Evolutionary conservation across 108 stramenopile species (phyloP).

Genomic region (Mayamaea pseudoterrestris): DNA sequence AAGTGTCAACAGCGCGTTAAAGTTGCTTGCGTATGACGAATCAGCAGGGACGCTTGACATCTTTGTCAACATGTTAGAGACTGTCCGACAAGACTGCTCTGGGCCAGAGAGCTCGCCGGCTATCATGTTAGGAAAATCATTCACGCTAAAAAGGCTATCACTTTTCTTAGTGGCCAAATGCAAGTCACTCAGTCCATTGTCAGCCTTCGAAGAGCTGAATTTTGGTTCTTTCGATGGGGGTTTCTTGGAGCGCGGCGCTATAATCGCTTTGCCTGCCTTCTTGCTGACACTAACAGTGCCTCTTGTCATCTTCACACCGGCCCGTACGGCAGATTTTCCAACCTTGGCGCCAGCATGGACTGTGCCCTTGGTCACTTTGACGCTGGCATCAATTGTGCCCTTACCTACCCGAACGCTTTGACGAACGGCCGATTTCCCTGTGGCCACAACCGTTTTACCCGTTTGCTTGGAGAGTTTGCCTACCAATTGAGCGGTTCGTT

Average conservation of each 20-base stretch:
- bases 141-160: conserved; percentile 5
- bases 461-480: background rate
- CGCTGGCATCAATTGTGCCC: too few relatives aligned
- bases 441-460: background rate
- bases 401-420: conserved; percentile 37
- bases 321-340: background rate
- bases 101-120: conserved; percentile 58
- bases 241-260: conserved; percentile 8
- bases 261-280: conserved; percentile 29
- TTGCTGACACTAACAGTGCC: conserved; percentile 42
- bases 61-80: conserved; percentile 44
- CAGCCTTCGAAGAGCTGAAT: conserved; percentile 4
- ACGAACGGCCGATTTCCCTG: conserved; percentile 2
- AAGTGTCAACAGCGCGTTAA: conserved; percentile 25
- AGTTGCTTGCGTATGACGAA: conserved; percentile 10
- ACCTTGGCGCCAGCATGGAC: conserved; percentile 29
- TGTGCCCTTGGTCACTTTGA: too few relatives aligned
- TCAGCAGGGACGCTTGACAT: conserved; percentile 38
- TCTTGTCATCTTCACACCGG: conserved; percentile 34
- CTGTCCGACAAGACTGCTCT: conserved; percentile 57
- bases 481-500: background rate
- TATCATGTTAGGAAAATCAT: conserved; percentile 14
- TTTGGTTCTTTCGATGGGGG: conserved; percentile 30
- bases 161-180: conserved; percentile 38
- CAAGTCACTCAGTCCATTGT: too few relatives aligned